Conservation (phyloP, 257 asterid genomes). For the Voacanga thouarsii region DNA sequence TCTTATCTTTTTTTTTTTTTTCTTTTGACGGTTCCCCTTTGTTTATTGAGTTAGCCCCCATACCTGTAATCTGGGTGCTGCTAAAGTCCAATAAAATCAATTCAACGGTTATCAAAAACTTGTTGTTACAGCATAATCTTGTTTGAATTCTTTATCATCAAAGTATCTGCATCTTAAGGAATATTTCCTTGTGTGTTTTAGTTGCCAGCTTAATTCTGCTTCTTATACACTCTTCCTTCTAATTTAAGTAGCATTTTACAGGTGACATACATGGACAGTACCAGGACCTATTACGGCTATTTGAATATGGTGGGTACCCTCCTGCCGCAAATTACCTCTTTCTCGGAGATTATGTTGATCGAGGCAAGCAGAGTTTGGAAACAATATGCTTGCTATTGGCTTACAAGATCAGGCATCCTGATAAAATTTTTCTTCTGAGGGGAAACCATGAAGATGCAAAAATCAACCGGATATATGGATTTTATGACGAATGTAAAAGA, state of each 20-base stretch:
- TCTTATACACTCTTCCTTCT: constrained; percentile 4
- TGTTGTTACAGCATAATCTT: background rate
- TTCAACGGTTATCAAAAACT: background rate
- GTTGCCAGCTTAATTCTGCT: background rate
- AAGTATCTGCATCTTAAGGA: background rate
- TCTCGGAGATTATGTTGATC: constrained; percentile 75
- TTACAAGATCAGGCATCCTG: constrained; percentile 67
- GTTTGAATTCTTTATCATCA: background rate
- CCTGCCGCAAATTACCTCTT: constrained; percentile 71
- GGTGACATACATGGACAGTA: constrained; percentile 90
- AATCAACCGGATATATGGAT: constrained; percentile 76
- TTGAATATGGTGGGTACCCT: constrained; percentile 74
- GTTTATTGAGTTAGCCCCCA: background rate
- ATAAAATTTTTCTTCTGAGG: constrained; percentile 58
- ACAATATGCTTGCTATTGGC: constrained; percentile 77
- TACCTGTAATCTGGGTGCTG: too few relatives aligned
- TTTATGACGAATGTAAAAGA: constrained; percentile 79
- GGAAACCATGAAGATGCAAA: constrained; percentile 88
- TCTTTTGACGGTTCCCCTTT: background rate
- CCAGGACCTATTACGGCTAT: constrained; percentile 64
- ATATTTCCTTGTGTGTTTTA: background rate
- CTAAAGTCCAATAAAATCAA: background rate
- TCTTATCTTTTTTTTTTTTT: background rate
- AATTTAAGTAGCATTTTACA: constrained; percentile 17
- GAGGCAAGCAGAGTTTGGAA: constrained; percentile 85